Evolutionary conservation across 768 basidiomycete species (phyloP).

Genomic region (Lentinula guzmanii): DNA sequence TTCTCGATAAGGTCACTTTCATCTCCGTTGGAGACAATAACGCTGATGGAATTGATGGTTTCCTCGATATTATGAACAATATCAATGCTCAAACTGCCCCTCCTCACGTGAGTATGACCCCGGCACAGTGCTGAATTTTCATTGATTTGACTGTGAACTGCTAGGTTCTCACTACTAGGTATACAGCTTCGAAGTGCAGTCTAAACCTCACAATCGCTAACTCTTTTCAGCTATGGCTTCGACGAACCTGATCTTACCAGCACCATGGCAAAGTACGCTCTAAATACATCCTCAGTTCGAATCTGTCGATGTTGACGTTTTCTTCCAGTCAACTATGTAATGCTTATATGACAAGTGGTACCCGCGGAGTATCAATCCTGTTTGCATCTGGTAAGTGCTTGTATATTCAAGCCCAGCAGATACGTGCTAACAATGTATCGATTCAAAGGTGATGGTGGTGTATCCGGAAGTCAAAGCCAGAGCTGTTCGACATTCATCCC

Average conservation of each 20-base stretch:
- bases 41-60: constrained; percentile 24
- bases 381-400: constrained; percentile 41
- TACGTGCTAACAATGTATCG: background rate
- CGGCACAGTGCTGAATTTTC: background rate
- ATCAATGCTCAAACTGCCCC: constrained; percentile 17
- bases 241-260: constrained; percentile 37
- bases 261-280: constrained; percentile 9
- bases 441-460: constrained; percentile 27
- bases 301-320: background rate
- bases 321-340: constrained; percentile 19
- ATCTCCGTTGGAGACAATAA: constrained; percentile 24
- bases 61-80: constrained; percentile 26
- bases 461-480: constrained; percentile 7
- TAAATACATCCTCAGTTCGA: background rate
- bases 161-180: constrained; percentile 34
- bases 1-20: constrained; percentile 15
- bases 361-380: constrained; percentile 41
- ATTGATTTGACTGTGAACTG: background rate
- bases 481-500: constrained; percentile 17
- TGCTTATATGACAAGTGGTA: constrained; percentile 30
- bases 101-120: constrained; percentile 27
- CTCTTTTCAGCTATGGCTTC: constrained; percentile 35
- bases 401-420: too few species aligned
- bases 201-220: background rate
- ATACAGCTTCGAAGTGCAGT: background rate